phyloP scores from a whole-genome alignment of 2,329 filamentous ascomycete genomes.

The Claviceps monticola region DNA sequence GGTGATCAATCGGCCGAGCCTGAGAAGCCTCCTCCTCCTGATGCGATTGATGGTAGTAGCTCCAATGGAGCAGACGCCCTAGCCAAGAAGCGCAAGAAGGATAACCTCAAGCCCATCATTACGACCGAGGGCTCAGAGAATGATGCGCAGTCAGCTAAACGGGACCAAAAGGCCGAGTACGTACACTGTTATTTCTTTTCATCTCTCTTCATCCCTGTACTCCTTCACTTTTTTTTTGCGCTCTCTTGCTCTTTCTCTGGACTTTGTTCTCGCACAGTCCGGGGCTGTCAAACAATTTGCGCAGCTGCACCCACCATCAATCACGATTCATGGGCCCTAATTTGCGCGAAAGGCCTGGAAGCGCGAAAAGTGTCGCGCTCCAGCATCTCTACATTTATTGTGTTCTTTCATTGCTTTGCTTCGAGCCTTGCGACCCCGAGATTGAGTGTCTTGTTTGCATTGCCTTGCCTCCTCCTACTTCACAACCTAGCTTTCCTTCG shows the following conservation, averaged over 20 bases:
- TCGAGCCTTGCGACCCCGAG: not conserved
- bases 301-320: not conserved
- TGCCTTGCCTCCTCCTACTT: not conserved
- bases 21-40: constrained; percentile 15
- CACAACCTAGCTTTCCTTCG: no score
- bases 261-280: not conserved
- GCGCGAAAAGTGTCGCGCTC: not conserved
- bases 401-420: not conserved
- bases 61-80: constrained; percentile 18
- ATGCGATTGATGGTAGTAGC: constrained; percentile 6
- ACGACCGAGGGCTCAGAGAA: constrained; percentile 39
- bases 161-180: constrained; percentile 23
- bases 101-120: constrained; percentile 60
- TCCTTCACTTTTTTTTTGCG: not conserved
- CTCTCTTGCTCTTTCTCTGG: not conserved
- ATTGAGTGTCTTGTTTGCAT: not conserved
- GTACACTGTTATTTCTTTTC: constrained; percentile 11
- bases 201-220: not conserved
- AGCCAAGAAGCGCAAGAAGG: constrained; percentile 62
- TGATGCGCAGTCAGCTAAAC: constrained; percentile 5
- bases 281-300: not conserved
- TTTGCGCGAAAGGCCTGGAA: not conserved
- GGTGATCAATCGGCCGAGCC: constrained; percentile 17
- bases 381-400: not conserved
- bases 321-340: not conserved